Percentiles rank a stretch among this genome's conserved stretches.
phyloP scores from a whole-genome alignment of 1,284 basidiomycete species.

The Ustilago curta region DNA sequence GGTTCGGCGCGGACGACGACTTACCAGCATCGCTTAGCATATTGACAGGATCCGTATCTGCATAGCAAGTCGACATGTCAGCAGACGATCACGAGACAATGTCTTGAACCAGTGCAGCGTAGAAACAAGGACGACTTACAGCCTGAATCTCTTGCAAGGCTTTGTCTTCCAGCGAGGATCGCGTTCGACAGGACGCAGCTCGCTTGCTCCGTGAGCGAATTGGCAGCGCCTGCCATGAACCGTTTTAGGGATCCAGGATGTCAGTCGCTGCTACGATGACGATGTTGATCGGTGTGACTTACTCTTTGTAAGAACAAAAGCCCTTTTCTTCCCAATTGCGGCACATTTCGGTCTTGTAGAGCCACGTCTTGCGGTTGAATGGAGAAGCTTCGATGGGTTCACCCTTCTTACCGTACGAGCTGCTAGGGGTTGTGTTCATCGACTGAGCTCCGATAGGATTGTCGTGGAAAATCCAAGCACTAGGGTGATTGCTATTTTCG shows the following conservation, averaged over 20 bases:
- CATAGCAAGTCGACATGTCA: background rate
- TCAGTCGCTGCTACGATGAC: background rate
- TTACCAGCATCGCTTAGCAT: conserved; percentile 77
- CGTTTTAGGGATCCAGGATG: background rate
- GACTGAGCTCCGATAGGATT: background rate
- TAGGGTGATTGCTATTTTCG: background rate
- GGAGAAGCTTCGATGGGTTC: conserved; percentile 69
- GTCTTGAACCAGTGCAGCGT: background rate
- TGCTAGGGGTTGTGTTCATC: background rate
- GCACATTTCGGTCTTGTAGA: conserved; percentile 92
- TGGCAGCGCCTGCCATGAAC: conserved; percentile 41
- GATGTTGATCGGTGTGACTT: background rate
- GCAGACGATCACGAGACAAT: background rate
- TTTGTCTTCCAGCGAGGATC: conserved; percentile 95
- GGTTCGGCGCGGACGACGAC: background rate
- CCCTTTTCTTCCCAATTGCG: conserved; percentile 94
- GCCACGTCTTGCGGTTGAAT: conserved; percentile 84
- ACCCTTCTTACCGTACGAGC: background rate
- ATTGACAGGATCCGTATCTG: conserved; percentile 89
- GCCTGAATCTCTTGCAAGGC: conserved; percentile 85
- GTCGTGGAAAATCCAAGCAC: background rate
- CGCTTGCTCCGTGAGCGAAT: conserved; percentile 82
- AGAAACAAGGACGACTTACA: conserved; percentile 16
- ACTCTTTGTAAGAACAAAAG: conserved; percentile 80
- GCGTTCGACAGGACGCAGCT: conserved; percentile 81